Base-by-base conservation (phyloP, 1,284 basidiomycete species). In the Dichomitus squalens region DNA sequence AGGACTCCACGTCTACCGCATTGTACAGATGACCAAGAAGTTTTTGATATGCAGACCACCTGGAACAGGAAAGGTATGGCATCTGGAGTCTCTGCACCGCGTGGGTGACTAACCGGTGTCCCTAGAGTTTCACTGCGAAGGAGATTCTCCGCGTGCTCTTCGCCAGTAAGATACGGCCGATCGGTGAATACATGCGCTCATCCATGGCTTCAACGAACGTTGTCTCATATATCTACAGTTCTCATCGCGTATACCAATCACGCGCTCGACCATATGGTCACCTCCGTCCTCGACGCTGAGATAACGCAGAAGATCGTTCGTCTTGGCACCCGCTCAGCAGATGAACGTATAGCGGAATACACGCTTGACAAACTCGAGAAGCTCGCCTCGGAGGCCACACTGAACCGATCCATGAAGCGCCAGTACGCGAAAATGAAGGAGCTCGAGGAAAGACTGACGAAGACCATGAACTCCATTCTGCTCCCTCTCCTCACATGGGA, bases 211-310 rank as follows among this genome's bases (percentile, higher is more conserved):
- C n/a, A n/a, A n/a, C n/a, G n/a, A n/a, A n/a, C 12, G 18, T 11
- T 20, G 14, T 16, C 25, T 35, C 9, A 29, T 21, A 49, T 23
- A 27, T 9, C 7, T 7, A 81, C 87, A 59, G 74, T 90, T 8
- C 75, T 90, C 73, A 86, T 91, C 38, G 86, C 86, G 0, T 88
- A 84, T 69, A 91, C 90, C 0, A 92, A 92, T 63, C 89, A 92
- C 56, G 88, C 90, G 0, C 75, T 92, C 0, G 88, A 92, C 59
- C 86, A 90, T 59, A 80, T 90, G 70, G 73, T 91, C 4, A 74
- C 74, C 4, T 82, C 82, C 0, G 77, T 90, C 1, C 73, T 90
- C 2, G 84, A 90, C 59, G 80, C 79, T 0, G 69, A 70, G 0
- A 88, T 92, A 54, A 89, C 87, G 0, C 69, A 73, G 1, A 78